Base-by-base conservation (phyloP, 1,284 basidiomycete species). In the Ceratobasidium sp. region DNA sequence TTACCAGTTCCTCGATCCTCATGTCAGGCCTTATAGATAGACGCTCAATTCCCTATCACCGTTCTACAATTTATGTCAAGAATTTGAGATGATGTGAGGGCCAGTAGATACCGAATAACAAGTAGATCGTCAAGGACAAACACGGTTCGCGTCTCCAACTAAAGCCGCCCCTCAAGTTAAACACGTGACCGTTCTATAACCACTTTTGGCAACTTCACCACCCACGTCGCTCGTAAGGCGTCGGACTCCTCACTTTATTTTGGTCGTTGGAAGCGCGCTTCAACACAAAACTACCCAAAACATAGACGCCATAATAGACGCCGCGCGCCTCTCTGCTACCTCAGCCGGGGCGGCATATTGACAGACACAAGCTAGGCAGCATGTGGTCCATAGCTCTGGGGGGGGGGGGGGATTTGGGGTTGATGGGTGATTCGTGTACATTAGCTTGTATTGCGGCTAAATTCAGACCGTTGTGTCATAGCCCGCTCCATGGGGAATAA, bases 1-100 rank as follows among this genome's bases (percentile, higher is more conserved):
- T 85, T 66, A 94, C 90, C 54, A 94, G 88, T 79, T 94, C 93
- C 81, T 94, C 91, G 65, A 94, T 94, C 76, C 92, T 86, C 93
- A 94, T 94, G 41, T 48, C 81, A n/a, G 41, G 4, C 17, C 41
- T 5, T 11, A 41, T 11, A 41, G 11, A 11, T 11, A 11, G 4
- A 41, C 4, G 36, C 36, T 11, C 6, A 5, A 4, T 41, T 11
- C 36, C 11, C n/a, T n/a, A n/a, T n/a, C 17, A 17, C 24, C 29
- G 24, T 31, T 31, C n/a, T 47, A 27, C 17, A n/a, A 14, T 7
- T 8, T 33, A 15, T 7, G 48, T 14, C 22, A 51, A 19, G 19
- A 15, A 33, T 19, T 57, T 19, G 63, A 48, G 27, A 24, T 27
- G 41, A 14, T 11, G 31, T 51, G 4, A 22, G 27, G n/a, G n/a